Evolutionary conservation across 768 basidiomycete genomes (phyloP).

Genomic region (Phaffia tasmanica): DNA sequence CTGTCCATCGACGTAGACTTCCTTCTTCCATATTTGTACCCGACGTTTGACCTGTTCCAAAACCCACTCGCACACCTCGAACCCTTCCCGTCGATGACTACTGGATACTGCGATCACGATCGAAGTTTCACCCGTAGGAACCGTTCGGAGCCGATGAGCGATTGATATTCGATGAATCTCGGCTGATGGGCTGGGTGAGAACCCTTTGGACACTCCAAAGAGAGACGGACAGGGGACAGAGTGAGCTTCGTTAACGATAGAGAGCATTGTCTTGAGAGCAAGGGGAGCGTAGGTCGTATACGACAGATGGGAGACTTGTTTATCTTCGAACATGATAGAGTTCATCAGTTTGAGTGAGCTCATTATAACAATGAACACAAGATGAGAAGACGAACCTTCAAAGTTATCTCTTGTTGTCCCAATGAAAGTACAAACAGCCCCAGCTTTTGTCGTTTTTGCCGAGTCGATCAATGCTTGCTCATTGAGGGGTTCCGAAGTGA

Average conservation of each 20-base stretch:
- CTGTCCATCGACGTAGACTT: conserved; percentile 52
- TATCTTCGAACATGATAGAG: conserved; percentile 3
- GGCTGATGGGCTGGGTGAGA: background rate
- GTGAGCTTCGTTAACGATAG: conserved; percentile 3
- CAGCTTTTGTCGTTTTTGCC: conserved; percentile 54
- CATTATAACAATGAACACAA: background rate
- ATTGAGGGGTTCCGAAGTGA: conserved; percentile 55
- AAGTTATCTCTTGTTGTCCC: conserved; percentile 80
- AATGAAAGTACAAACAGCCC: conserved; percentile 64
- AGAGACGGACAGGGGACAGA: conserved; percentile 6
- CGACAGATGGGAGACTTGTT: conserved; percentile 21
- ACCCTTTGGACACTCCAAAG: background rate
- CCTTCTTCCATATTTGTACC: conserved; percentile 84
- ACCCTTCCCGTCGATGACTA: conserved; percentile 72
- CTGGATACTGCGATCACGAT: conserved; percentile 77
- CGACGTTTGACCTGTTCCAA: conserved; percentile 75
- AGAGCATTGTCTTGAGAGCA: conserved; percentile 13
- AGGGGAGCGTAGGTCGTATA: conserved; percentile 24
- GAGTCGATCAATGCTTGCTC: conserved; percentile 50
- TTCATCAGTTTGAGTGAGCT: background rate
- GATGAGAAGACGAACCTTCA: conserved; percentile 46
- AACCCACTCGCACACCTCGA: conserved; percentile 64
- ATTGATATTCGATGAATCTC: conserved; percentile 48
- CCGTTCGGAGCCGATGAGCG: conserved; percentile 64
- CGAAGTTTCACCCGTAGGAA: conserved; percentile 67